A percentile compares a stretch with the other conserved stretches of the same genome.
Conservation (phyloP, 2,329 filamentous ascomycete species). For the Monosporascus sp. region DNA sequence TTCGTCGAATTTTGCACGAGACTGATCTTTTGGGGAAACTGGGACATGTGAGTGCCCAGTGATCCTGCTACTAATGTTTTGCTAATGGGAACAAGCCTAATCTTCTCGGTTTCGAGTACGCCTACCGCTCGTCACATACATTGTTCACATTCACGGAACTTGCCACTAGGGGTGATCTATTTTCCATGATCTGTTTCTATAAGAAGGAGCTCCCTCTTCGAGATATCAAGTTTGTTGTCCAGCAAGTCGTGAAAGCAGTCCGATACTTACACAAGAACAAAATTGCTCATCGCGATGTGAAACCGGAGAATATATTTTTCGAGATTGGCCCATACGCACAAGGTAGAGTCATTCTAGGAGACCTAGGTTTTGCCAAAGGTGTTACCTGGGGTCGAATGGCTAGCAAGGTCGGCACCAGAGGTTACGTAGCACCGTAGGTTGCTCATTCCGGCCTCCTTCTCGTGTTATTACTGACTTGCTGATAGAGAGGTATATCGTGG, state of each 20-base stretch:
- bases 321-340: conserved; percentile 37
- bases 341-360: conserved; percentile 45
- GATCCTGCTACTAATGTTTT: background rate
- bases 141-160: conserved; percentile 55
- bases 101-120: conserved; percentile 46
- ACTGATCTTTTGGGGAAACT: conserved; percentile 48
- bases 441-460: background rate
- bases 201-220: conserved; percentile 32
- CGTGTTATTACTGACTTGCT: conserved; percentile 2
- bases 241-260: conserved; percentile 42
- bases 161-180: conserved; percentile 49
- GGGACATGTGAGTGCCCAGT: conserved; percentile 41
- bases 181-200: conserved; percentile 37
- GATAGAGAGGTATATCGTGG: conserved; percentile 34
- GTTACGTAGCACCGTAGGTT: conserved; percentile 47
- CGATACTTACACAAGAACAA: conserved; percentile 44
- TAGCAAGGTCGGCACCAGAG: conserved; percentile 39
- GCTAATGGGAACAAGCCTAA: conserved; percentile 39
- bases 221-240: conserved; percentile 40
- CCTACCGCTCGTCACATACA: conserved; percentile 42
- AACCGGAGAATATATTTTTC: conserved; percentile 45
- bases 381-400: conserved; percentile 36
- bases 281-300: conserved; percentile 49
- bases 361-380: conserved; percentile 46
- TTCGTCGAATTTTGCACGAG: conserved; percentile 41